Percentiles rank a stretch among this genome's conserved stretches.
These are phyloP conservation scores for Turritis glabra DNA, from an alignment of 345 rosid species.

Conservation along the genomic window DNA sequence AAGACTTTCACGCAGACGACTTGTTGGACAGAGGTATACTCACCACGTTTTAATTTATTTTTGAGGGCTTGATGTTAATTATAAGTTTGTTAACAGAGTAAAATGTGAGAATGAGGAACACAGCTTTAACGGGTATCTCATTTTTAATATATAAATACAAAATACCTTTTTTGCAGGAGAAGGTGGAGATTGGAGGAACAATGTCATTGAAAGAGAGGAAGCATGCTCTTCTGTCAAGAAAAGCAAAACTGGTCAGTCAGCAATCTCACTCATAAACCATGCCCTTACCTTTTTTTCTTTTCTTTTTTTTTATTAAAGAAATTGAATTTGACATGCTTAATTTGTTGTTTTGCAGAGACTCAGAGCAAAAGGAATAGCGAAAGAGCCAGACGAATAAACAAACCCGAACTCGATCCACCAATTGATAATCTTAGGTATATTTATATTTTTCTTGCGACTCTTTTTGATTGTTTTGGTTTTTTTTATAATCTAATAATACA, in stretches of 20 bases:
- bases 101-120: slow-evolving; percentile 20
- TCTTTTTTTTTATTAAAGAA: no score
- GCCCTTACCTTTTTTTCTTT: background rate
- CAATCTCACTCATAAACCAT: slow-evolving; percentile 22
- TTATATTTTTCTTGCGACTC: background rate
- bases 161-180: slow-evolving; percentile 62
- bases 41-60: background rate
- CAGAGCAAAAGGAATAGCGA: slow-evolving; percentile 51
- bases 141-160: slow-evolving; percentile 37
- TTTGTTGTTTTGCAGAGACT: slow-evolving; percentile 53
- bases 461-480: slow-evolving; percentile 1
- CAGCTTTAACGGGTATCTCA: slow-evolving; percentile 62
- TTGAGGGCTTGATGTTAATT: slow-evolving; percentile 7
- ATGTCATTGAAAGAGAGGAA: slow-evolving; percentile 62
- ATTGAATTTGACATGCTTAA: no score
- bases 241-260: slow-evolving; percentile 75
- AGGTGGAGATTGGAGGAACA: slow-evolving; percentile 75
- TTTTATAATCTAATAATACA: background rate
- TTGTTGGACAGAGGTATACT: slow-evolving; percentile 2
- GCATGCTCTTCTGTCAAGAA: slow-evolving; percentile 86
- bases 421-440: slow-evolving; percentile 62
- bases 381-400: slow-evolving; percentile 55
- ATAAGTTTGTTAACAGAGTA: no score
- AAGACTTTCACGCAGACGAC: slow-evolving; percentile 70
- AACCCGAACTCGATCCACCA: slow-evolving; percentile 61